Evolutionary conservation across 2,329 filamentous ascomycete genomes (phyloP).

Genomic region (Aspergillus sp.): DNA sequence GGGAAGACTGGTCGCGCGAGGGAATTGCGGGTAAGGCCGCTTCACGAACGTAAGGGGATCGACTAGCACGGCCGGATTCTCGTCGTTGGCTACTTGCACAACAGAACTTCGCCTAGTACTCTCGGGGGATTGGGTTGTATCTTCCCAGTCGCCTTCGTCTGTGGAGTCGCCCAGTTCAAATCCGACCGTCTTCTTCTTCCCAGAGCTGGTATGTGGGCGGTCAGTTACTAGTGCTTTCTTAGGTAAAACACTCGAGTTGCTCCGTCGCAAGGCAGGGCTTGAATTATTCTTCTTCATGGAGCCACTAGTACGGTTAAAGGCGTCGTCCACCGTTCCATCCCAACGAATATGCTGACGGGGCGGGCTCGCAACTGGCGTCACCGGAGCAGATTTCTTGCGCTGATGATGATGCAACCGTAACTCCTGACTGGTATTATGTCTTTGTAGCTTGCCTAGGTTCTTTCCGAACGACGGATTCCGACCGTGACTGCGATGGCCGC

Average conservation of each 20-base stretch:
- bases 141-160: conserved; percentile 50
- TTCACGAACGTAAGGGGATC: conserved; percentile 44
- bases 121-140: conserved; percentile 49
- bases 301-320: conserved; percentile 28
- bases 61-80: conserved; percentile 36
- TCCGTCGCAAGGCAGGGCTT: conserved; percentile 41
- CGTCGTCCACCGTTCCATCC: conserved; percentile 40
- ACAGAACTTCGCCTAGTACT: conserved; percentile 48
- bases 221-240: conserved; percentile 42
- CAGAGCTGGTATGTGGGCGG: conserved; percentile 34
- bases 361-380: conserved; percentile 45
- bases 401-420: conserved; percentile 44
- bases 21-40: conserved; percentile 38
- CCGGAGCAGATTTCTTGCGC: conserved; percentile 48
- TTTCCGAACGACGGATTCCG: conserved; percentile 37
- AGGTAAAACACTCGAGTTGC: conserved; percentile 35
- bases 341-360: conserved; percentile 39
- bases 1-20: conserved; percentile 40
- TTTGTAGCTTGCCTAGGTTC: conserved; percentile 44
- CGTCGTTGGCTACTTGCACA: conserved; percentile 35
- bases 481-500: conserved; percentile 38
- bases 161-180: conserved; percentile 47
- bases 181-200: conserved; percentile 47
- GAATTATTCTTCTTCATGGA: conserved; percentile 49
- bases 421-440: conserved; percentile 24